Percentiles rank a stretch among this genome's conserved stretches.
Conservation (phyloP, 2,329 filamentous ascomycete species). For the Raffaelea arxii region DNA sequence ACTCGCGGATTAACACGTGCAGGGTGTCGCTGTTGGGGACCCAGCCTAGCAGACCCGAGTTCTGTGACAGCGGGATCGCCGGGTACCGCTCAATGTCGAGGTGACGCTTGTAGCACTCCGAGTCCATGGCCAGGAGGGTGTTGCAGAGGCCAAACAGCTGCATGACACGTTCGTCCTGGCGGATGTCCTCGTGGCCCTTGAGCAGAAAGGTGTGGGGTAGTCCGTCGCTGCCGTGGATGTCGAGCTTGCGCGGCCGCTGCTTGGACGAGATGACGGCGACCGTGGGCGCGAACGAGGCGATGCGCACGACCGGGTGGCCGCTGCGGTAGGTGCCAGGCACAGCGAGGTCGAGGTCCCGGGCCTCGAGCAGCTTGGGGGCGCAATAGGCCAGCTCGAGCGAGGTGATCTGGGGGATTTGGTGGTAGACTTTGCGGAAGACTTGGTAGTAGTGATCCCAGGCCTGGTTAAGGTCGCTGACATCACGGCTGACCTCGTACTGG, state of each 20-base stretch:
- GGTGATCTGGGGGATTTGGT: constrained; percentile 87
- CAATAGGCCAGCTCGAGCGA: constrained; percentile 93
- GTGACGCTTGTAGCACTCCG: constrained; percentile 94
- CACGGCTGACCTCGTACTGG: constrained; percentile 78
- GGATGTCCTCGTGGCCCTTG: constrained; percentile 99
- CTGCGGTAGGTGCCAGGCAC: constrained; percentile 94
- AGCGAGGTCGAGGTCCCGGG: constrained; percentile 78
- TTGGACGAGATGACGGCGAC: constrained; percentile 94
- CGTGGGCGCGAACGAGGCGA: constrained; percentile 81
- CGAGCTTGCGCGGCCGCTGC: constrained; percentile 85
- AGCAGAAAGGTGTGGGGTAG: constrained; percentile 78
- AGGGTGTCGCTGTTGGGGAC: constrained; percentile 96
- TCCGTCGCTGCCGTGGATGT: constrained; percentile 81
- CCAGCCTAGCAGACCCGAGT: constrained; percentile 91
- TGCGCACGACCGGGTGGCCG: constrained; percentile 66
- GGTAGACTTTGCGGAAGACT: constrained; percentile 89
- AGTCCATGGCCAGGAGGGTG: constrained; percentile 84
- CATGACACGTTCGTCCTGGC: constrained; percentile 98
- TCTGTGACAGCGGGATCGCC: constrained; percentile 93
- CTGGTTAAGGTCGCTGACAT: constrained; percentile 91
- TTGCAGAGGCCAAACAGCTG: constrained; percentile 97
- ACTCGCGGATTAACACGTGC: constrained; percentile 93
- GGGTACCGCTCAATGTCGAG: constrained; percentile 93
- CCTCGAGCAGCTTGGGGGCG: constrained; percentile 82
- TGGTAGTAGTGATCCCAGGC: constrained; percentile 99